Evolutionary conservation across 495 filamentous ascomycete species (phyloP), one percentile per base, ranked within the genome.

Genomic region (Penicillium waksmanii): DNA sequence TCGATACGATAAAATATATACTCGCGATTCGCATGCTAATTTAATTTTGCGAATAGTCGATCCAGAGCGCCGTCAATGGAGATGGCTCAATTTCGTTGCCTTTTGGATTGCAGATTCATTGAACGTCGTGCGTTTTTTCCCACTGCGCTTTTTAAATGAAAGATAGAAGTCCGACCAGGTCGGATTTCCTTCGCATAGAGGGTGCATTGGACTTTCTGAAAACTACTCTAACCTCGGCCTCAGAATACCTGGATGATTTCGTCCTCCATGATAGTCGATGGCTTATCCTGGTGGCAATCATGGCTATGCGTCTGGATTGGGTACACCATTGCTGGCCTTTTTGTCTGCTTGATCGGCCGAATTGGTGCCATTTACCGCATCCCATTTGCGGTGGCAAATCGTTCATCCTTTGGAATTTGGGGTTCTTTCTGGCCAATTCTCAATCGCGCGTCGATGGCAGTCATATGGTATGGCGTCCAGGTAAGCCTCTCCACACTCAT

Each of bases 171-270:
- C 27, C 27, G 27, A 31, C 27, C 27, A 5, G 27, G 27, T 7
- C 8, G 5, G 27, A 31, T 31, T 31, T 27, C 8, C 27, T 4
- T 31, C 2, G 27, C 27, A 31, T 31, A 6, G 8, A 31, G 8
- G 27, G 27, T 31, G 27, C 27, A 31, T 31, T 31, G 27, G 27
- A 8, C 5, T 5, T 31, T 31, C 6, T 31, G 1, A 31, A 31
- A 31, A 31, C 27, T 8, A 31, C 27, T 31, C 27, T 31, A 31
- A 31, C 27, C 27, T 31, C 27, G 1, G 27, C 27, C 5, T 31
- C 27, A 83, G 74, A 96, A 96, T 73, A 96, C 92, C 4, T 96
- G 92, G 92, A 96, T 96, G 92, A 96, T 96, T 60, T 84, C 87
- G 1, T 92, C 89, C 10, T 87, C 89, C 7, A 87, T 86, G 75